Evolutionary conservation across 768 basidiomycete species (phyloP), one percentile per base, ranked within the genome.

Genomic region (Lactarius indigo): DNA sequence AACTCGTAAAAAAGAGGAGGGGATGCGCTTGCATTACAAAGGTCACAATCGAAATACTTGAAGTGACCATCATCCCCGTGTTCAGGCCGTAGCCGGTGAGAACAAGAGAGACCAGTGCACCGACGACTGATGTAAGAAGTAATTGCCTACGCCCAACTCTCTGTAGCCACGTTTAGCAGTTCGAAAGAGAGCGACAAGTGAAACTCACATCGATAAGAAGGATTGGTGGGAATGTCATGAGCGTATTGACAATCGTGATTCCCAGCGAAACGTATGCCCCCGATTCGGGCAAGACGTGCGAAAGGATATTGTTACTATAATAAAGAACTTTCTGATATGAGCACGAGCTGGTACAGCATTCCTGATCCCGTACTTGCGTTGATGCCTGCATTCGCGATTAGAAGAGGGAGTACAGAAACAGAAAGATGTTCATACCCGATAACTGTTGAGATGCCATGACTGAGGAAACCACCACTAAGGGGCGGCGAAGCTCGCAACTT

Each of bases 281-380:
- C 28, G 88, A 75, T 20, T 90, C 83, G 18, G 94, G 93, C 63
- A 97, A 79, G 3, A 92, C 83, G 65, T 85, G 89, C 30, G 87
- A 85, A 30, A 97, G 83, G 70, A 97, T 97, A 57, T 88, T 85
- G 70, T 93, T 95, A 77, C 90, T 92, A 78, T 96, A 96, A 75
- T 94, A 96, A 63, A 96, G 81, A 31, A 96, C 94, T 89, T 74
- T 31, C 33, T 28, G 28, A 61, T 69, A 55, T 64, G 15, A 61
- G 59, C 17, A 39, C 65, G 64, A 61, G 44, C 23, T 13, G 31
- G 5, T 33, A 57, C 47, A 33, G 20, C 30, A 55, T 71, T 71
- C 8, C 18, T 41, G 31, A 18, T 47, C 31, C 4, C 61, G 15
- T 69, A 85, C 88, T 84, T 73, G 89, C 90, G 74, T 92, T 93